Evolutionary conservation across 2,329 filamentous ascomycete species (phyloP), one percentile per base, ranked within the genome.

Genomic region (Sporothrix brunneoviolacea): DNA sequence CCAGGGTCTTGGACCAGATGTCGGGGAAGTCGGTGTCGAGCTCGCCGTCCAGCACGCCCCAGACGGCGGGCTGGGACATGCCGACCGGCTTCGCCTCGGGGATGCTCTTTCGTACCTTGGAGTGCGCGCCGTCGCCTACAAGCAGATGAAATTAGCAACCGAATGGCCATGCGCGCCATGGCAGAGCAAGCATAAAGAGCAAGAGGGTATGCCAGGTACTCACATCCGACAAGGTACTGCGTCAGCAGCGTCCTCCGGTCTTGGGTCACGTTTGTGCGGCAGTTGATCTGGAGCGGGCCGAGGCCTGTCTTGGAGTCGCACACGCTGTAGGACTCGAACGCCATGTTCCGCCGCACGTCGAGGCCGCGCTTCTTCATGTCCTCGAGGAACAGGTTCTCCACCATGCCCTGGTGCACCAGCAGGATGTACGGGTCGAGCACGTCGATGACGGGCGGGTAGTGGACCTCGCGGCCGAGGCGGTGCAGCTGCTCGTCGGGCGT

Each of bases 1-100:
- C 74, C 0, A 85, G 75, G 0, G 83, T 82, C 67, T 88, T 88
- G 63, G 80, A 84, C 83, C 83, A 88, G 43, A 88, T 77, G 59
- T 88, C 84, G 1, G 84, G 84, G 58, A 88, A 88, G 61, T 87
- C 75, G 8, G 84, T 88, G 38, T 84, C 79, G 9, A 88, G 67
- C 61, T 81, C 79, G 57, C 83, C 84, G 62, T 88, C 84, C 3
- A 88, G 68, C 3, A 88, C 84, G 50, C 83, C 84, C 84, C 84
- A 88, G 32, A 79, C 71, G 18, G 74, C 71, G 12, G 52, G 55
- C 40, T 58, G 57, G 15, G 57, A 57, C 50, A 56, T 53, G 48
- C 57, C 57, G 22, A 57, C 54, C 8, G 57, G 55, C 41, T 58
- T 57, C 6, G 57, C 55, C 32, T 57, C 57, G 57, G 67, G 76